Conservation (phyloP, 2,329 filamentous ascomycete species). For the Aureobasidium sp. region DNA sequence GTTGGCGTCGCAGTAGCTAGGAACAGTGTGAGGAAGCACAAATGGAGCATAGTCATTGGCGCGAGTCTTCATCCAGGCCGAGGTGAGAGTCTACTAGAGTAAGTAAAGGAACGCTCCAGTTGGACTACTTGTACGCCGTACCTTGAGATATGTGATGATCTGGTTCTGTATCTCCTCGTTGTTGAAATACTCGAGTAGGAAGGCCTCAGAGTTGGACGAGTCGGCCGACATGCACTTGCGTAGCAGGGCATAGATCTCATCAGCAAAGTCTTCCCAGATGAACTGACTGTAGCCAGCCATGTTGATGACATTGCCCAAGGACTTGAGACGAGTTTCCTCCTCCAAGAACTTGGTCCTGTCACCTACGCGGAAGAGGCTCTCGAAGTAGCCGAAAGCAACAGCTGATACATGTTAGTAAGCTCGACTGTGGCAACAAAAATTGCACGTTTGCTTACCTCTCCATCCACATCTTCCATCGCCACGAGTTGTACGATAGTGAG, state of each 20-base stretch:
- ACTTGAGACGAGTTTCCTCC: conserved; percentile 65
- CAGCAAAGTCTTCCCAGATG: conserved; percentile 75
- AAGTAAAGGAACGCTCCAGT: not conserved
- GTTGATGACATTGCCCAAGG: conserved; percentile 61
- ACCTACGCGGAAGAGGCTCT: conserved; percentile 64
- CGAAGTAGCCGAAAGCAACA: conserved; percentile 87
- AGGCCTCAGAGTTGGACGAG: conserved; percentile 38
- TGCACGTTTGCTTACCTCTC: conserved; percentile 65
- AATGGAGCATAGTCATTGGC: conserved; percentile 63
- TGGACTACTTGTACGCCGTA: conserved; percentile 22
- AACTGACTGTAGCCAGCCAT: conserved; percentile 60
- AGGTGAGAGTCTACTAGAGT: conserved; percentile 60
- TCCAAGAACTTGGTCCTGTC: conserved; percentile 57
- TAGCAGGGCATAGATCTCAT: conserved; percentile 63
- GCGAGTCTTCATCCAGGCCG: conserved; percentile 74
- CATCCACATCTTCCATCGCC: conserved; percentile 96
- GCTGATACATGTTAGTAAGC: conserved; percentile 47
- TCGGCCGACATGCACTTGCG: conserved; percentile 43
- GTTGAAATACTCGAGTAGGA: conserved; percentile 64
- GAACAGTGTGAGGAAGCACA: conserved; percentile 53
- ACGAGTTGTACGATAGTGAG: conserved; percentile 43
- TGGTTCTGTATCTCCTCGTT: conserved; percentile 56
- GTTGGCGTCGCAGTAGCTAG: conserved; percentile 59
- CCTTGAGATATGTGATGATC: conserved; percentile 77
- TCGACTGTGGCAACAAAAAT: conserved; percentile 8